Base-by-base conservation (phyloP, 805 yeast genomes). In the Myxozyma monticola region DNA sequence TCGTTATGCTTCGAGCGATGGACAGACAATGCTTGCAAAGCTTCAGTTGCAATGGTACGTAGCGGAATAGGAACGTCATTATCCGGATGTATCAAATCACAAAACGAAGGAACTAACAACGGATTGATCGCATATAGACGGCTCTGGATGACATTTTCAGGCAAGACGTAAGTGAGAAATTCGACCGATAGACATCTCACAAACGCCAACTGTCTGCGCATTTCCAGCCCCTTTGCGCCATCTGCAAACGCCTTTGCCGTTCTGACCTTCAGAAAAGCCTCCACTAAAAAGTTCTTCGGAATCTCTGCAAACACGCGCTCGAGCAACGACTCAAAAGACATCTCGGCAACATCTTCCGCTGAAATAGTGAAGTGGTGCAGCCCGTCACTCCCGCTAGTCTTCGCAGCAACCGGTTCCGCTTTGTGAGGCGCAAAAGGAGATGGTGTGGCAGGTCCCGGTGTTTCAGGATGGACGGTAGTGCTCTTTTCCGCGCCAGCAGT, bases 1-100 rank as follows among this genome's bases (percentile, higher is more conserved):
- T 89, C 96, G 42, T 83, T 74, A 15, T 90, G 83, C 79, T 89
- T 84, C 3, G 76, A 76, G 40, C 80, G 80, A 61, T 80, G 81
- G 18, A 77, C 71, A 1, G 95, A 77, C 4, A 88, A 79, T 54
- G 83, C 78, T 54, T 85, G 85, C 45, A 90, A 71, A 0, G 90
- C 78, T 52, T 80, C 78, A 42, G 83, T 65, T 1, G 91, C 86
- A 36, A 82, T 76, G 37, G 76, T 68, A 51, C 83, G 76, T 1
- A 86, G 72, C 1, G 74, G 77, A 21, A 62, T 62, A 0, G 88
- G 76, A 7, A 84, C 75, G 2, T 66, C 59, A 45, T 77, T 73
- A 41, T 83, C 89, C 1, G 89, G 83, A 37, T 82, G 79, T n/a
- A 87, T 74, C 47, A 89, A 71, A 40, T 83, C 93, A 30, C 85